Evolutionary conservation across 208 protist genomes (phyloP), one percentile per base, ranked within the genome.

Genomic region (Trypanosoma mega): DNA sequence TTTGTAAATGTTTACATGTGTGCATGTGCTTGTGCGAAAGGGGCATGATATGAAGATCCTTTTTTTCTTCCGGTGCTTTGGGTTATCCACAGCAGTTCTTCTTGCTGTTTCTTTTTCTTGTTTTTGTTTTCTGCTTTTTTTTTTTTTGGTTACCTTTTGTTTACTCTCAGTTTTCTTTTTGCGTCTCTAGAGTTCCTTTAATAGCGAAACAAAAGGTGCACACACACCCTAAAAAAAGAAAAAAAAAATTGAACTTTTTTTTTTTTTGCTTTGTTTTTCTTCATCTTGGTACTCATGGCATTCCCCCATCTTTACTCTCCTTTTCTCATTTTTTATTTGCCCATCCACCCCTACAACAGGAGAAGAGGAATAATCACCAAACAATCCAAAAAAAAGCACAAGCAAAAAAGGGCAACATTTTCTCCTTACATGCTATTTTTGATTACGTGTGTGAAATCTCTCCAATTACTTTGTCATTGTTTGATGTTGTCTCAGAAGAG

Each of bases 71-170:
- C 27, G 30, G 8, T 29, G 2, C 20, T 46, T 30, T 20, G n/a
- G 6, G 12, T 18, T 29, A 20, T 30, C 36, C 18, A 30, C 18
- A 37, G 7, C 30, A 41, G 23, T 39, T 29, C 3, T 39, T 61
- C 41, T 39, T 37, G 14, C 24, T 21, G 12, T 16, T 34, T 61
- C 23, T 61, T 27, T 30, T 47, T 27, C 36, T 44, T 23, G 7
- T 29, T 44, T 33, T 57, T 45, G 31, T 62, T 29, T 41, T 7
- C 31, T 46, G 21, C 23, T 47, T 46, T 20, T 47, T 26, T 46
- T 49, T 49, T 49, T 51, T 36, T 51, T 37, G 48, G 23, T 49
- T 57, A 20, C 45, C 23, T 41, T 57, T 31, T 36, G 33, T 31
- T 7, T 36, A 8, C 39, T 54, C 29, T 2, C n/a, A 14, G 39